phyloP scores from a whole-genome alignment of 2,329 filamentous ascomycete genomes.

The Nemania abortiva region DNA sequence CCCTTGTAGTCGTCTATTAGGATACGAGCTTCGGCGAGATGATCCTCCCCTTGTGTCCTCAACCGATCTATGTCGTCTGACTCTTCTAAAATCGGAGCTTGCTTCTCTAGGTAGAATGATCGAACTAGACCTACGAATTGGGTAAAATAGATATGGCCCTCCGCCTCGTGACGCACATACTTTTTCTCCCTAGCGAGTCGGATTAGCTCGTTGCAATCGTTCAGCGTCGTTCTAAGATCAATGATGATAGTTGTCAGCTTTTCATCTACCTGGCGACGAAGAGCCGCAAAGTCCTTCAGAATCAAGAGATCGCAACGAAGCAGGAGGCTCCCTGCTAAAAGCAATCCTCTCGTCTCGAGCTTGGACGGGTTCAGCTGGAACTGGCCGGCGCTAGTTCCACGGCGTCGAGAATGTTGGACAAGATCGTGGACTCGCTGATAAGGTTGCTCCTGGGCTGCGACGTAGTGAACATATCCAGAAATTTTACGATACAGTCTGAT shows the following conservation, averaged over 20 bases:
- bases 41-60: constrained; percentile 2
- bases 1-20: constrained; percentile 4
- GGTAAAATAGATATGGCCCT: constrained; percentile 63
- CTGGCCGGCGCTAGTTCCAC: not conserved
- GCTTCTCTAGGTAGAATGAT: constrained; percentile 26
- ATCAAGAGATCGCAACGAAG: constrained; percentile 37
- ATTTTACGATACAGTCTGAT: constrained; percentile 24
- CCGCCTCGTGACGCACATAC: constrained; percentile 58
- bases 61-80: constrained; percentile 1
- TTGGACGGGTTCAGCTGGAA: constrained; percentile 6
- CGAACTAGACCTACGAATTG: constrained; percentile 61
- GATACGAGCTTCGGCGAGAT: not conserved
- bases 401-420: constrained; percentile 15
- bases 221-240: constrained; percentile 40
- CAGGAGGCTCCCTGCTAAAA: constrained; percentile 22
- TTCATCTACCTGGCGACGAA: constrained; percentile 1
- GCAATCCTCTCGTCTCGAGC: constrained; percentile 28
- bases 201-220: constrained; percentile 13
- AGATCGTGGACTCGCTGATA: constrained; percentile 21
- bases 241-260: constrained; percentile 32
- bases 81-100: not conserved
- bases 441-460: constrained; percentile 28
- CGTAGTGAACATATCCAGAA: constrained; percentile 7
- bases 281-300: constrained; percentile 31
- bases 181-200: constrained; percentile 39